Conservation (phyloP, 192 early-diverging fungal species). For the Coemansia sp. region DNA sequence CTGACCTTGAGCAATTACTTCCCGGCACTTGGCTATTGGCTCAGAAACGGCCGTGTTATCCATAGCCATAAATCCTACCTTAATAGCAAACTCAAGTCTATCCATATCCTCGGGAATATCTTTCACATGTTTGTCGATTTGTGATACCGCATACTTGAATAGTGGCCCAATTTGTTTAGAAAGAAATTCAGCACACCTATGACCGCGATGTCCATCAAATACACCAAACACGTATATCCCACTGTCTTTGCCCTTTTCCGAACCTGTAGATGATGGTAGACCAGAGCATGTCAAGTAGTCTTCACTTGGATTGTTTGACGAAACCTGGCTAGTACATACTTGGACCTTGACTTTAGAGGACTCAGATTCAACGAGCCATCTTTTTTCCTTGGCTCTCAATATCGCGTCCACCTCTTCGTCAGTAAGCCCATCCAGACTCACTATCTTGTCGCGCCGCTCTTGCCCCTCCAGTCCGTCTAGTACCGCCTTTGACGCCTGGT, state of each 20-base stretch:
- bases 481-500: not conserved
- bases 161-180: slow-evolving; percentile 9
- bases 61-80: slow-evolving; percentile 36
- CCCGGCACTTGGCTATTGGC: slow-evolving; percentile 31
- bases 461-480: slow-evolving; percentile 22
- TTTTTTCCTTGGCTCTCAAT: slow-evolving; percentile 30
- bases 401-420: slow-evolving; percentile 45
- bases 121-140: too few relatives aligned
- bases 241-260: not conserved
- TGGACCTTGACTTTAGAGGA: not conserved
- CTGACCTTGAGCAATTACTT: not conserved
- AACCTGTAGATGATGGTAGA: not conserved
- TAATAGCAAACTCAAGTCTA: not conserved
- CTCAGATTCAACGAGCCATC: slow-evolving; percentile 19
- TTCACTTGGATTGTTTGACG: not conserved
- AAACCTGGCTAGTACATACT: not conserved
- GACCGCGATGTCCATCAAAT: slow-evolving; percentile 47
- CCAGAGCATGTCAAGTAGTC: not conserved
- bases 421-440: slow-evolving; percentile 22
- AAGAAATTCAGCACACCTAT: slow-evolving; percentile 36
- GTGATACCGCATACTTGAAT: too few relatives aligned
- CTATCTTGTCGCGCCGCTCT: slow-evolving; percentile 19
- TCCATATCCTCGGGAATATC: too few relatives aligned
- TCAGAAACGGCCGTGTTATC: slow-evolving; percentile 29
- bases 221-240: slow-evolving; percentile 37